These are phyloP conservation scores for Eutrema heterophyllum DNA, from an alignment of 345 rosid genomes.

Conservation along the genomic window DNA sequence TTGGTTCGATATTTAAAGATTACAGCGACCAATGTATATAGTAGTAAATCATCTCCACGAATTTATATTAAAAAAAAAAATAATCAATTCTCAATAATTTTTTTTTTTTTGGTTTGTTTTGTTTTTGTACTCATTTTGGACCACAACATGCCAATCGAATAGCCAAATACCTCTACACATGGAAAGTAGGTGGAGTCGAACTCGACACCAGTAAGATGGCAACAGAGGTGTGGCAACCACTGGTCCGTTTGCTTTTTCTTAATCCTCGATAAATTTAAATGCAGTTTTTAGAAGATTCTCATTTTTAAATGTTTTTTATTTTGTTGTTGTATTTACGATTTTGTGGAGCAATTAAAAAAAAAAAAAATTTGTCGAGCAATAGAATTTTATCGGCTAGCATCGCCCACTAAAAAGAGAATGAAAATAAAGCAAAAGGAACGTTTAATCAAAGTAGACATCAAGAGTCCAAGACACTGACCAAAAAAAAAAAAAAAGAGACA, in stretches of 20 bases:
- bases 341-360: too few species aligned
- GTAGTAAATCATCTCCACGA: neutral
- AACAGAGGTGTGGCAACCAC: too few species aligned
- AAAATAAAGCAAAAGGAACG: slow-evolving; percentile 14
- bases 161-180: too few species aligned
- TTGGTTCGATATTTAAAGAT: neutral
- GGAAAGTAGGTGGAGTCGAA: too few species aligned
- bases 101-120: too few species aligned
- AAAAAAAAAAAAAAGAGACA: too few species aligned
- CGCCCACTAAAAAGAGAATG: neutral
- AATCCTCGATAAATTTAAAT: neutral
- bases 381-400: neutral
- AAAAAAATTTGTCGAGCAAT: neutral
- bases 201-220: too few species aligned
- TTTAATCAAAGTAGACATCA: neutral
- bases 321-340: neutral
- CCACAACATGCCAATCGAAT: too few species aligned
- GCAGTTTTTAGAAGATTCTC: neutral
- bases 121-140: too few species aligned
- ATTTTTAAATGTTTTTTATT: neutral
- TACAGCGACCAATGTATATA: neutral
- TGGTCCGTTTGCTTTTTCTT: too few species aligned
- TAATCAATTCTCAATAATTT: too few species aligned
- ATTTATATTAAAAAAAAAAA: too few species aligned
- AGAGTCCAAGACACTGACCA: neutral